Evolutionary conservation across 2,329 filamentous ascomycete genomes (phyloP).

Genomic region (Clonostachys sp.): DNA sequence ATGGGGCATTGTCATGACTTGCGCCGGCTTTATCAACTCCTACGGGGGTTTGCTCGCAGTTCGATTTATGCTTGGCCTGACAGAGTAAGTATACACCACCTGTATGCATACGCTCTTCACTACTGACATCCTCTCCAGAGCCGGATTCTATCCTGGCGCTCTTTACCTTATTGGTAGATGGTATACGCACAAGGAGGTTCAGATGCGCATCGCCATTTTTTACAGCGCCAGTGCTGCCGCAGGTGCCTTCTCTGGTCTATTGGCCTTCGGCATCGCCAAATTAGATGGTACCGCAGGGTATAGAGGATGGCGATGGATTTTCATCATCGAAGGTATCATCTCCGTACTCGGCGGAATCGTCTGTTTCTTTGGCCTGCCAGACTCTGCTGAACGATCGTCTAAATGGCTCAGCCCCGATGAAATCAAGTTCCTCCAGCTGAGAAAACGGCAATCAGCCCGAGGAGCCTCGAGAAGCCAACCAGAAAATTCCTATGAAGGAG

Average conservation of each 20-base stretch:
- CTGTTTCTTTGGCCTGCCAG: constrained; percentile 41
- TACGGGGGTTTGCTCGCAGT: constrained; percentile 74
- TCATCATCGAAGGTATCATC: constrained; percentile 69
- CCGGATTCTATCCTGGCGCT: constrained; percentile 16
- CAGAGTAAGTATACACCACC: constrained; percentile 35
- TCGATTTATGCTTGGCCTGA: constrained; percentile 79
- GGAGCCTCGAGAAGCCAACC: neutral
- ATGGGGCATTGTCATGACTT: constrained; percentile 71
- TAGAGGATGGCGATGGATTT: constrained; percentile 75
- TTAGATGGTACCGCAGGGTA: constrained; percentile 71
- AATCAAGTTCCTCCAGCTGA: neutral
- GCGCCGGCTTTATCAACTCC: constrained; percentile 73
- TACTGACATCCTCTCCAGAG: neutral
- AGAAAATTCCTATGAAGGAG: neutral
- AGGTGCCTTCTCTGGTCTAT: constrained; percentile 79
- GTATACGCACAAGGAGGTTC: constrained; percentile 84
- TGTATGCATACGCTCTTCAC: neutral
- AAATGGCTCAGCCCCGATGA: neutral
- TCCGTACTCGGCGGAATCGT: constrained; percentile 51
- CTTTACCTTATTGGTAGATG: constrained; percentile 80
- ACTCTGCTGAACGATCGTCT: constrained; percentile 3
- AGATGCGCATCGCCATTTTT: constrained; percentile 94
- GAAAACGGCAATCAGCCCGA: neutral
- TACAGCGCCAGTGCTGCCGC: constrained; percentile 78
- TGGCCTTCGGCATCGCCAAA: constrained; percentile 82